Evolutionary conservation across 768 basidiomycete genomes (phyloP), one percentile per base, ranked within the genome.

Genomic region (Leccinum uliginosum): DNA sequence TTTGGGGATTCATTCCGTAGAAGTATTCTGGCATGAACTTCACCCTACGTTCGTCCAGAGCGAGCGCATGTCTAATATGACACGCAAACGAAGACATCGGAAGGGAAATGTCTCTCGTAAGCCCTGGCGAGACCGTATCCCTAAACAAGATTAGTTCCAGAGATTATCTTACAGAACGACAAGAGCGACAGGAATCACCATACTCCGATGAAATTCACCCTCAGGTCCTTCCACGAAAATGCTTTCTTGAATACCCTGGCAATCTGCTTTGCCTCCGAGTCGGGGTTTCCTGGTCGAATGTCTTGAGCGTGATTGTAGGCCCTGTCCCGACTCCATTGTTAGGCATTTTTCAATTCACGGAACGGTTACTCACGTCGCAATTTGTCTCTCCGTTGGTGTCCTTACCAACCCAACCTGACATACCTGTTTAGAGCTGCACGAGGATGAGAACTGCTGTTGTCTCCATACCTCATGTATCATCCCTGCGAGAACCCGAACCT

Each of bases 371-470:
- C 38, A 40, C 38, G 7, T n/a, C n/a, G 38, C 38, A 40, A 40
- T 3, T 4, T 40, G 38, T 4, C n/a, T n/a, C 9, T 40, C 9
- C 38, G 38, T n/a, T n/a, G 40, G n/a, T 43, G n/a, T 43, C n/a
- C 38, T 40, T 40, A 40, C n/a, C 9, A 40, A n/a, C 38, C 38
- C 38, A 40, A 40, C 38, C 38, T 40, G 17, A 40, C 38, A 40
- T 1, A 40, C 0, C 1, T 40, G n/a, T 0, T 40, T 40, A 40
- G n/a, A 1, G n/a, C n/a, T 40, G 38, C 10, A 40, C 0, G 10
- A 40, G 15, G 8, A 40, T 40, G 9, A n/a, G 2, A 40, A 4
- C 38, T 40, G 0, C 17, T n/a, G n/a, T 40, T 40, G 38, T 3
- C 38, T 0, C n/a, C 9, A 40, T 10, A 40, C 38, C 38, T 40